Percentiles rank a stretch among this genome's conserved stretches.
Evolutionary conservation across 192 early-diverging fungal species (phyloP).

Genomic region (Chytriomyces sp.): DNA sequence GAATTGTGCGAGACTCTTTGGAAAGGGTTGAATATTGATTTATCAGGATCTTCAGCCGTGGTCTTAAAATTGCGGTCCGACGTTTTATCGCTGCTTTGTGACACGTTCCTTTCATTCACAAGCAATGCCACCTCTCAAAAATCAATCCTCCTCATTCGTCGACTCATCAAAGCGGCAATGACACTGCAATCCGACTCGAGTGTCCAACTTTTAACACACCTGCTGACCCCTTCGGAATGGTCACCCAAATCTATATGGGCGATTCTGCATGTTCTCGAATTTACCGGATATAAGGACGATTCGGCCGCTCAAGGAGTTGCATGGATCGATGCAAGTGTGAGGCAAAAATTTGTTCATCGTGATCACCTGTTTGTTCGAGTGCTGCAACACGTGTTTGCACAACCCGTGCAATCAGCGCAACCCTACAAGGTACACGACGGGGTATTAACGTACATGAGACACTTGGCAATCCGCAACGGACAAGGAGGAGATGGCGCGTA

Average conservation of each 20-base stretch:
- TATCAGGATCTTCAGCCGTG: neutral
- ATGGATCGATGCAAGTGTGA: neutral
- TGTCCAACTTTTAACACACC: neutral
- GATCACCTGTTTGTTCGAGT: constrained; percentile 18
- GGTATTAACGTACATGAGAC: neutral
- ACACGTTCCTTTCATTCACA: neutral
- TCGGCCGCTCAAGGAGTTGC: neutral
- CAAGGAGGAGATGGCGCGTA: neutral
- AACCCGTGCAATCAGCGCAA: neutral
- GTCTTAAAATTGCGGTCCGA: constrained; percentile 4
- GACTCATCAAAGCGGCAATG: neutral
- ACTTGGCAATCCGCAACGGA: neutral
- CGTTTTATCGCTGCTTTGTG: constrained; percentile 2
- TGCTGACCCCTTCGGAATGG: constrained; percentile 3
- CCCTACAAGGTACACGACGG: neutral
- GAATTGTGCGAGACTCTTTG: neutral
- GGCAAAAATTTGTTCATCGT: neutral
- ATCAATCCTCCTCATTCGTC: neutral
- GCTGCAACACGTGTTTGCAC: constrained; percentile 11
- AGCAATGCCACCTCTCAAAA: neutral
- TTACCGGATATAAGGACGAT: neutral
- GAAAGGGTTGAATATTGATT: neutral
- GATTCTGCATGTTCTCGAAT: constrained; percentile 1
- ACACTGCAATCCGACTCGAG: neutral
- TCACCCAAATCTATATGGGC: constrained; percentile 7